Conservation (phyloP, 306 rosid genomes). For the Oemleria cerasiformis region DNA sequence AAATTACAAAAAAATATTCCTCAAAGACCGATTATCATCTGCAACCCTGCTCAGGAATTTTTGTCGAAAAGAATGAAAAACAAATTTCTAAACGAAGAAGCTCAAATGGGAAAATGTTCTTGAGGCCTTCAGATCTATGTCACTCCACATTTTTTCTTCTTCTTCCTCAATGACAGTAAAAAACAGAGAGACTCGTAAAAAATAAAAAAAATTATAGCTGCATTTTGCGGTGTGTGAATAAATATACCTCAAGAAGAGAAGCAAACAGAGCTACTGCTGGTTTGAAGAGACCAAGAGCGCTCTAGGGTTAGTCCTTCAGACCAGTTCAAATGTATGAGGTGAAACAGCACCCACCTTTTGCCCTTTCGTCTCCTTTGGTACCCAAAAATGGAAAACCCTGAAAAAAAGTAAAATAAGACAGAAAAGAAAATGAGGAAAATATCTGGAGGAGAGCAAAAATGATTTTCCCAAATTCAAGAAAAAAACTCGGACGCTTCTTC, state of each 20-base stretch:
- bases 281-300: neutral
- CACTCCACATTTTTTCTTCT: neutral
- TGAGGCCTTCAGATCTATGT: neutral
- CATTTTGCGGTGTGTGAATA: neutral
- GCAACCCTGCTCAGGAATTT: neutral
- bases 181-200: neutral
- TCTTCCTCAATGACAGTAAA: neutral
- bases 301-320: neutral
- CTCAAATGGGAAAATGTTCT: neutral
- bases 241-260: neutral
- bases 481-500: neutral
- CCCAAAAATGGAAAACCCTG: too few relatives aligned
- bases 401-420: too few relatives aligned
- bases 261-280: neutral
- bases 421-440: too few relatives aligned
- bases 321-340: neutral
- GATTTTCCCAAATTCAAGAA: neutral
- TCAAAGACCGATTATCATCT: neutral
- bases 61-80: too few relatives aligned
- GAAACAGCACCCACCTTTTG: neutral
- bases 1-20: neutral
- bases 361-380: neutral
- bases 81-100: neutral
- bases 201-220: neutral
- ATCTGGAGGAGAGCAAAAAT: neutral